Evolutionary conservation across 139 green algal species (phyloP), one percentile per base, ranked within the genome.

Genomic region (Chlamydomonas urium): DNA sequence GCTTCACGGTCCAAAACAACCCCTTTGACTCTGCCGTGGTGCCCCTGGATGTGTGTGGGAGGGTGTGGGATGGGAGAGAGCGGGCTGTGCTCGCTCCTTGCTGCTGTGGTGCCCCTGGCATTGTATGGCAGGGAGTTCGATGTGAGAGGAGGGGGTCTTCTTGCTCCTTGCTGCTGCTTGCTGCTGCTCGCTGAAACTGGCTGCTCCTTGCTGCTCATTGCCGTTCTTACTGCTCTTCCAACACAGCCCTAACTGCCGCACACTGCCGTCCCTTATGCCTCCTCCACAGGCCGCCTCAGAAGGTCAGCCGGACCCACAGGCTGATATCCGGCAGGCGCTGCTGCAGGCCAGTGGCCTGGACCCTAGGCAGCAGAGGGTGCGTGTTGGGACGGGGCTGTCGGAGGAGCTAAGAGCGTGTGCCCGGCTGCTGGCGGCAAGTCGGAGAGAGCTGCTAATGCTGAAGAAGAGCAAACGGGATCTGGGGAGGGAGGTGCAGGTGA

Each of bases 1-100:
- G 88, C 17, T 94, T 94, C 63, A 77, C 73, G 3, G 36, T 90
- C 0, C 34, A 45, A 5, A 28, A 34, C 45, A 92, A 91, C 74
- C 87, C 85, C 0, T 85, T 82, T 42, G 88, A 93, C 65, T 33
- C 79, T 6, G 63, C 80, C 29, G 50, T 48, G 26, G 24, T 80
- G 29, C 23, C 14, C 31, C 36, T 71, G 26, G 37, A 71, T 31
- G 63, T 71, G 63, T 3, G 63, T 10, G 19, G 60, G 53, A 56
- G 17, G 45, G 17, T 26, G 45, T 21, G 21, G 45, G 17, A 56
- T 21, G 21, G 45, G 17, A 56, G 45, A 26, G 21, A 56, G 45
- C 45, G 21, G 45, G n/a, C n/a, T 56, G 45, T 56, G 17, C 45
- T 26, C 17, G 45, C 45, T 26, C 45, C 45, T 56, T 56, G 17